These are phyloP conservation scores for Lactuca saligna DNA, from an alignment of 129 eudicot species.

Conservation along the genomic window DNA sequence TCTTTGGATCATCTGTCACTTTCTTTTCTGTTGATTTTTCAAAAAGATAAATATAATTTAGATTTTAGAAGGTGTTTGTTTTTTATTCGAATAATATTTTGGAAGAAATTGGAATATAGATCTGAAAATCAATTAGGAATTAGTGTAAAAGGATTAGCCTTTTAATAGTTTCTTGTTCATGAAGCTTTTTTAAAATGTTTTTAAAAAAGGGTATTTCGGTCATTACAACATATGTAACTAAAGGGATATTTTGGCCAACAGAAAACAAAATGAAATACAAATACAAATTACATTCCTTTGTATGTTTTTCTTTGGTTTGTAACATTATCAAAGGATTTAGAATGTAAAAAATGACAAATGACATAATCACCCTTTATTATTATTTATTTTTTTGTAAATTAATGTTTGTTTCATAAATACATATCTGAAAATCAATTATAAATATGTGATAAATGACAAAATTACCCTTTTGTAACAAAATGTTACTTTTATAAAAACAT, in stretches of 20 bases:
- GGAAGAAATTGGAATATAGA: background rate
- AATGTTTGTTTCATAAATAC: too few relatives aligned
- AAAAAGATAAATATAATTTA: background rate
- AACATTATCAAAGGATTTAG: background rate
- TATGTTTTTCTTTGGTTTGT: too few relatives aligned
- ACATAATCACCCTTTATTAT: background rate
- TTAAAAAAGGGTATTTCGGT: too few relatives aligned
- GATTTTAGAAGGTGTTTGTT: background rate
- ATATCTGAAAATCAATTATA: too few relatives aligned
- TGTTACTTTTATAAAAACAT: background rate
- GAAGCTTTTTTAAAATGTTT: too few relatives aligned
- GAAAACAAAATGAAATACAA: too few relatives aligned
- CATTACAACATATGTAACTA: background rate
- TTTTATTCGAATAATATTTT: background rate
- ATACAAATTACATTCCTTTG: too few relatives aligned
- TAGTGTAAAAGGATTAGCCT: too few relatives aligned
- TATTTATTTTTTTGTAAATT: too few relatives aligned
- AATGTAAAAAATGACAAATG: background rate
- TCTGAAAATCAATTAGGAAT: too few relatives aligned
- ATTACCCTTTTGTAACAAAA: background rate
- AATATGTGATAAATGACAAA: too few relatives aligned
- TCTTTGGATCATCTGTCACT: constrained; percentile 41
- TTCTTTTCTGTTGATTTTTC: constrained; percentile 56
- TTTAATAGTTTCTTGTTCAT: too few relatives aligned
- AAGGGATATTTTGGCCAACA: background rate